Evolutionary conservation across 2,329 filamentous ascomycete species (phyloP).

Genomic region (Microcyclospora tardicrescens): DNA sequence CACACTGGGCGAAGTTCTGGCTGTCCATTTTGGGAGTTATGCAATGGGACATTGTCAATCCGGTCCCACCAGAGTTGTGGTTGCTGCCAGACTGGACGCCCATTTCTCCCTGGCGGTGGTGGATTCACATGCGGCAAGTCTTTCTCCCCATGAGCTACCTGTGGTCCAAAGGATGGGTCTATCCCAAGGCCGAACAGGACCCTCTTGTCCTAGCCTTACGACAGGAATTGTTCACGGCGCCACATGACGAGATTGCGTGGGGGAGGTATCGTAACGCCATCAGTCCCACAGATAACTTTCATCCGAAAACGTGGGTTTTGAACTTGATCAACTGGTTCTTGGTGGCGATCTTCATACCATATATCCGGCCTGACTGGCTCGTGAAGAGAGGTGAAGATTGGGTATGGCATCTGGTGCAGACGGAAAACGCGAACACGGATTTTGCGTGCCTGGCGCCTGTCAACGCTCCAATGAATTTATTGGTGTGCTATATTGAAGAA

Average conservation of each 20-base stretch:
- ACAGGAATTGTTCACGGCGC: conserved; percentile 69
- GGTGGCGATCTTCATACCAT: conserved; percentile 68
- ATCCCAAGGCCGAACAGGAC: conserved; percentile 48
- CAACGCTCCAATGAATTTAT: conserved; percentile 78
- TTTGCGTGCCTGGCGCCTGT: conserved; percentile 79
- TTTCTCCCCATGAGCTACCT: conserved; percentile 85
- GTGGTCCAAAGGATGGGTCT: conserved; percentile 70
- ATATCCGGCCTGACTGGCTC: conserved; percentile 53
- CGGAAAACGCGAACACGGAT: conserved; percentile 88
- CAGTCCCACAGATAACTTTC: conserved; percentile 68
- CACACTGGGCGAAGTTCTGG: conserved; percentile 98
- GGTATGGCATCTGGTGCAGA: conserved; percentile 69
- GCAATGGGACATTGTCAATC: conserved; percentile 88
- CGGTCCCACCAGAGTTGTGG: conserved; percentile 88
- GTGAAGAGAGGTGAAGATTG: conserved; percentile 64
- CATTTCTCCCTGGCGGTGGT: conserved; percentile 24
- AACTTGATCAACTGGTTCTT: conserved; percentile 67
- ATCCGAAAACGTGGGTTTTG: conserved; percentile 78
- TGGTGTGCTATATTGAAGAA: conserved; percentile 73
- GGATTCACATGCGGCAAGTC: conserved; percentile 96
- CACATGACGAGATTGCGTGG: conserved; percentile 70
- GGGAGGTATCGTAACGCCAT: conserved; percentile 69
- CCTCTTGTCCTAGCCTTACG: conserved; percentile 59
- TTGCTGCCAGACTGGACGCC: conserved; percentile 27
- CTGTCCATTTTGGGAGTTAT: conserved; percentile 70